phyloP scores from a whole-genome alignment of 805 yeast species.

The Cyberlindnera saturnus region DNA sequence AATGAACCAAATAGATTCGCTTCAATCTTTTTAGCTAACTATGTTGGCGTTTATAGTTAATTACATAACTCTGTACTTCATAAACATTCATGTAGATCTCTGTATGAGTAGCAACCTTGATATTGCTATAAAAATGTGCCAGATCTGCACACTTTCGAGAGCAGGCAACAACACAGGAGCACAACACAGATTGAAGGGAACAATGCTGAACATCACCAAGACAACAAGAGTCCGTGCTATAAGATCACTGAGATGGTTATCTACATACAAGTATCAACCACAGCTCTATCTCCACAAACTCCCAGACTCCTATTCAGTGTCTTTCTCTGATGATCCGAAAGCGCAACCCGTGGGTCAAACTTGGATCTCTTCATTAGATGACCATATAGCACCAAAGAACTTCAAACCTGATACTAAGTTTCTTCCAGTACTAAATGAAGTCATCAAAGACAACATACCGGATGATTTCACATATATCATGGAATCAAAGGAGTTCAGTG shows the following conservation, averaged over 20 bases:
- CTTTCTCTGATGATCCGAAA: slow-evolving; percentile 16
- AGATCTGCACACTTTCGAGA: no score
- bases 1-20: slow-evolving; percentile 31
- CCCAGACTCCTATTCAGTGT: slow-evolving; percentile 1
- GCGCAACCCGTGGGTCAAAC: slow-evolving; percentile 1
- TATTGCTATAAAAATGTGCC: no score
- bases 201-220: no score
- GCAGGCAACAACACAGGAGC: no score
- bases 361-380: background rate
- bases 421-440: slow-evolving; percentile 3
- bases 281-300: slow-evolving; percentile 12
- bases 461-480: slow-evolving; percentile 48
- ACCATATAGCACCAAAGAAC: slow-evolving; percentile 1
- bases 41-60: slow-evolving; percentile 41
- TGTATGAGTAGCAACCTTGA: no score
- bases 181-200: no score
- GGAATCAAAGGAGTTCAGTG: slow-evolving; percentile 49
- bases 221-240: no score
- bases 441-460: slow-evolving; percentile 20
- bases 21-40: slow-evolving; percentile 33
- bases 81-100: background rate
- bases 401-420: slow-evolving; percentile 11
- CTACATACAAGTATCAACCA: slow-evolving; percentile 3
- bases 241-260: background rate
- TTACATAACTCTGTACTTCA: background rate